phyloP scores from a whole-genome alignment of 306 rosid genomes.

The Citrullus amarus region DNA sequence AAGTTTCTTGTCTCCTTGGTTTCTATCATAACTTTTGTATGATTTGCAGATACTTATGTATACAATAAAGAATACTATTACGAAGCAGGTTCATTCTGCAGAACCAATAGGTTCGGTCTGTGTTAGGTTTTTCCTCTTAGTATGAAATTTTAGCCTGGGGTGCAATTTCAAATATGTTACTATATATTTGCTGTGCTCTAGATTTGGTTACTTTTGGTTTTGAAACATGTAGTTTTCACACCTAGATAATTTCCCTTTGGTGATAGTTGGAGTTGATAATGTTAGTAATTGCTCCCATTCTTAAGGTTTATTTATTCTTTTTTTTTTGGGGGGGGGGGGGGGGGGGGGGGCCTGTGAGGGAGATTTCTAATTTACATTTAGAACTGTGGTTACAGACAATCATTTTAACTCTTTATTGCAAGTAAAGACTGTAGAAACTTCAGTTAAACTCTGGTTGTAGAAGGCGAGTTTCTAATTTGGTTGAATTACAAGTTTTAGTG shows the following conservation, averaged over 20 bases:
- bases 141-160: neutral
- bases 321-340: no score
- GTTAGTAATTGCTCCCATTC: neutral
- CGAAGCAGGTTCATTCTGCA: neutral
- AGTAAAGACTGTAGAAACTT: no score
- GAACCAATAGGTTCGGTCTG: neutral
- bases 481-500: no score
- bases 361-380: no score
- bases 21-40: neutral
- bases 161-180: neutral
- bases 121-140: neutral
- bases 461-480: neutral
- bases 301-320: no score
- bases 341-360: no score
- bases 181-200: neutral
- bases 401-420: no score
- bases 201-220: neutral
- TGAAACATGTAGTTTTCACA: neutral
- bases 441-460: neutral
- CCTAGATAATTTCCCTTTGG: neutral
- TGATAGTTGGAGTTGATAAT: neutral
- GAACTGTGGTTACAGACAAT: no score
- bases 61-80: neutral
- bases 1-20: slow-evolving; percentile 25
- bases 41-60: neutral